Base-by-base conservation (phyloP, 2,329 filamentous ascomycete species). In the Alternaria consortialis region DNA sequence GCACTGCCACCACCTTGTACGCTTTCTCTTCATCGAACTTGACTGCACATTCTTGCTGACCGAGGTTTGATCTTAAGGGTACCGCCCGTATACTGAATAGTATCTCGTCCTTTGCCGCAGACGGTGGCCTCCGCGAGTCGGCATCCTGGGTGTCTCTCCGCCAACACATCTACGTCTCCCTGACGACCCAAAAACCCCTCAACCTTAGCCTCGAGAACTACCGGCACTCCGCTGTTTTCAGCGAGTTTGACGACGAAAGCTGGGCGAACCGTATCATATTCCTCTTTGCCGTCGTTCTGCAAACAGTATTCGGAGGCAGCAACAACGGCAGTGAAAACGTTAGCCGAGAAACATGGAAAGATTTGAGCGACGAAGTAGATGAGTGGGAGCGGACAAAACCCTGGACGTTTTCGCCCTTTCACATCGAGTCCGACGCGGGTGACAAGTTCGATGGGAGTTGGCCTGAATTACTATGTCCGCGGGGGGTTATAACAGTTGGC, bases 111-210 rank as follows among this genome's bases (percentile, higher is more conserved):
- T 80, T 80, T 25, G 76, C 76, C 2, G 70, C 72, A 4, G 71
- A 78, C 31, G 79, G 79, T 8, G 79, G 79, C 1, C 68, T 82
- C 7, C 75, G 79, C 5, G 80, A 81, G 48, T 78, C 79, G 0
- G 77, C 79, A 1, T 75, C 73, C 51, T 81, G 78, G 79, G 75
- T 81, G 0, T 80, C 78, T 31, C 69, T 82, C 27, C 72, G 79
- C 6, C 79, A 81, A 60, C 77, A 80, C 36, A 78, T 81, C 11
- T 81, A 80, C 63, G 74, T 81, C 0, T 77, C 74, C 7, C 63
- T 81, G 6, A 76, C 73, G 5, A 76, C 71, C 6, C 76, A 77
- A 58, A 71, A 77, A 9, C 69, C 73, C 2, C 59, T 79, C 11
- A 72, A 72, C 17, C 65, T 76, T 7, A 72, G 69, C 31, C 66